phyloP scores from a whole-genome alignment of 805 yeast species.

The Scheffersomyces lignosus region DNA sequence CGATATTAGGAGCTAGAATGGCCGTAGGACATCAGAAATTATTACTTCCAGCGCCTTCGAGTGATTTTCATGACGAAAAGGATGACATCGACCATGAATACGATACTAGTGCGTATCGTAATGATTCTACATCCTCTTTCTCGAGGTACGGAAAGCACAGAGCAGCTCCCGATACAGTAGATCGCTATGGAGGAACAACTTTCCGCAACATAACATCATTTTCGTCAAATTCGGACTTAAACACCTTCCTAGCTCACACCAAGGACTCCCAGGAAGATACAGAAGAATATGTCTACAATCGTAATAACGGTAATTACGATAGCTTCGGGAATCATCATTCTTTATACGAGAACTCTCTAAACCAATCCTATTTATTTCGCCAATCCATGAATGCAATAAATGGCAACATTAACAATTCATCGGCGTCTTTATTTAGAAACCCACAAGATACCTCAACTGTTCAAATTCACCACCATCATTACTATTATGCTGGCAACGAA shows the following conservation, averaged over 20 bases:
- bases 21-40: conserved; percentile 33
- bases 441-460: neutral
- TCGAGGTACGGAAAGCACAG: neutral
- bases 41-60: conserved; percentile 29
- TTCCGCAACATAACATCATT: conserved; percentile 12
- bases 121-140: neutral
- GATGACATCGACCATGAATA: conserved; percentile 25
- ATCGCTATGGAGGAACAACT: conserved; percentile 1
- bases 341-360: neutral
- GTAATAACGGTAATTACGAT: conserved; percentile 14
- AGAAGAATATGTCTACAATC: conserved; percentile 18
- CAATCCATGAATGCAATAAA: neutral
- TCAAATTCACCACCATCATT: conserved; percentile 44
- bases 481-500: conserved; percentile 32
- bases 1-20: conserved; percentile 40
- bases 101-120: conserved; percentile 17
- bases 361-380: neutral
- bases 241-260: conserved; percentile 12
- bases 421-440: neutral
- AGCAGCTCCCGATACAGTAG: neutral
- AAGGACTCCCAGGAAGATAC: neutral
- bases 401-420: neutral
- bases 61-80: conserved; percentile 5
- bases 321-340: neutral
- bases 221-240: conserved; percentile 12